Conservation (phyloP, 2,329 filamentous ascomycete species). For the Ophiostoma quercus region DNA sequence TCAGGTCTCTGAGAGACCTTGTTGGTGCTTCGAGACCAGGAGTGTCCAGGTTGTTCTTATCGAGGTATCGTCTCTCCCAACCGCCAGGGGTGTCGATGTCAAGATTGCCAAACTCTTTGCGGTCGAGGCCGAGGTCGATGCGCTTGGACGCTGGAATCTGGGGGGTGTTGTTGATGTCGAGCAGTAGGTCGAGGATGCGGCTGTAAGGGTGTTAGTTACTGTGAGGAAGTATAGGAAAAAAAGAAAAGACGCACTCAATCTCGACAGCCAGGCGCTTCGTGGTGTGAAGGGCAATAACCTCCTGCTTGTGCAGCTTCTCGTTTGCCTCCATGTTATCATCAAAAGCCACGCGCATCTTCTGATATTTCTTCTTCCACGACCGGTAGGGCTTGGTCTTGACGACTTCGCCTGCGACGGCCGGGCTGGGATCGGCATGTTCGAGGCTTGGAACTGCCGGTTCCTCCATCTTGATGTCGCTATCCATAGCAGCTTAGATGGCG, state of each 20-base stretch:
- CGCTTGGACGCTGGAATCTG: slow-evolving; percentile 71
- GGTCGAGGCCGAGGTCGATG: slow-evolving; percentile 58
- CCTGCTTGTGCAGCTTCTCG: slow-evolving; percentile 74
- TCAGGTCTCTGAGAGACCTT: slow-evolving; percentile 48
- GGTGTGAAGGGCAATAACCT: slow-evolving; percentile 73
- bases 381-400: slow-evolving; percentile 51
- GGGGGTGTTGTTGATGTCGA: slow-evolving; percentile 80
- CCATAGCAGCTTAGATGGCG: slow-evolving; percentile 29
- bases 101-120: slow-evolving; percentile 50
- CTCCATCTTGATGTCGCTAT: slow-evolving; percentile 40
- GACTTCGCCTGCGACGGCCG: slow-evolving; percentile 35
- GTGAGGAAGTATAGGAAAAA: not conserved
- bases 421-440: slow-evolving; percentile 14
- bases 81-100: slow-evolving; percentile 67
- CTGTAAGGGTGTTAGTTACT: slow-evolving; percentile 43
- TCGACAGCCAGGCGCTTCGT: slow-evolving; percentile 81
- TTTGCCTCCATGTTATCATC: slow-evolving; percentile 73
- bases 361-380: slow-evolving; percentile 88
- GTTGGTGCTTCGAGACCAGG: slow-evolving; percentile 53
- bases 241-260: slow-evolving; percentile 68
- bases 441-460: slow-evolving; percentile 30
- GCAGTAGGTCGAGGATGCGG: slow-evolving; percentile 78
- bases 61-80: slow-evolving; percentile 58
- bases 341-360: slow-evolving; percentile 78
- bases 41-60: slow-evolving; percentile 82